phyloP scores from a whole-genome alignment of 306 rosid genomes.

The Cicer bijugum region DNA sequence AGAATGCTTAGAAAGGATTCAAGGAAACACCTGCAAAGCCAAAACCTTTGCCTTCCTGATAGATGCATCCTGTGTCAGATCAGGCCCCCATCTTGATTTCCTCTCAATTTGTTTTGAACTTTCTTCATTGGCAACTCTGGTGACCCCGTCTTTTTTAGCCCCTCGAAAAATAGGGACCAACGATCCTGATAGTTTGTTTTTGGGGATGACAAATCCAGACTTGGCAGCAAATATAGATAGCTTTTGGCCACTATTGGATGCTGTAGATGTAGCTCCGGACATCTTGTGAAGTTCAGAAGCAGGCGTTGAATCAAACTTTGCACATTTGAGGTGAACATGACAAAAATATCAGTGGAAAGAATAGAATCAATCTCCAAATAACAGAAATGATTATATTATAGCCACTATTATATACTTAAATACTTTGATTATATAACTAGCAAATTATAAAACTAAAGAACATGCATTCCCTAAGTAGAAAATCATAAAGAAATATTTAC shows the following conservation, averaged over 20 bases:
- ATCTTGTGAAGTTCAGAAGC: conserved; percentile 60
- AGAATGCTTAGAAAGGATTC: conserved; percentile 39
- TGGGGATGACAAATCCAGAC: conserved; percentile 93
- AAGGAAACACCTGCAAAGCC: conserved; percentile 78
- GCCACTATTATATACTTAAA: background rate
- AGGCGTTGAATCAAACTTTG: conserved; percentile 48
- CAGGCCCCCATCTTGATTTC: conserved; percentile 88
- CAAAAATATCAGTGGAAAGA: background rate
- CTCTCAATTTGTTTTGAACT: conserved; percentile 63
- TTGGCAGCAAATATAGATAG: conserved; percentile 74
- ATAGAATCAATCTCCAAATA: conserved; percentile 37
- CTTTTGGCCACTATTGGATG: conserved; percentile 62
- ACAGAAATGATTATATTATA: background rate
- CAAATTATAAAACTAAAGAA: background rate
- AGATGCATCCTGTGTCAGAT: conserved; percentile 67
- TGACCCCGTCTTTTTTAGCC: conserved; percentile 54
- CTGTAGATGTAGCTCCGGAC: conserved; percentile 64
- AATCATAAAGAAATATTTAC: conserved; percentile 10
- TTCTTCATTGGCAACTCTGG: conserved; percentile 60
- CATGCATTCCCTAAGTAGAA: background rate
- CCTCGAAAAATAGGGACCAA: conserved; percentile 76
- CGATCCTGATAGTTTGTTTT: conserved; percentile 89
- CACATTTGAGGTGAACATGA: background rate
- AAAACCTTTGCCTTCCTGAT: conserved; percentile 75
- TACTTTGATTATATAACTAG: conserved; percentile 11